phyloP scores from a whole-genome alignment of 148 eudicot species.

The Polygonum maritimum region DNA sequence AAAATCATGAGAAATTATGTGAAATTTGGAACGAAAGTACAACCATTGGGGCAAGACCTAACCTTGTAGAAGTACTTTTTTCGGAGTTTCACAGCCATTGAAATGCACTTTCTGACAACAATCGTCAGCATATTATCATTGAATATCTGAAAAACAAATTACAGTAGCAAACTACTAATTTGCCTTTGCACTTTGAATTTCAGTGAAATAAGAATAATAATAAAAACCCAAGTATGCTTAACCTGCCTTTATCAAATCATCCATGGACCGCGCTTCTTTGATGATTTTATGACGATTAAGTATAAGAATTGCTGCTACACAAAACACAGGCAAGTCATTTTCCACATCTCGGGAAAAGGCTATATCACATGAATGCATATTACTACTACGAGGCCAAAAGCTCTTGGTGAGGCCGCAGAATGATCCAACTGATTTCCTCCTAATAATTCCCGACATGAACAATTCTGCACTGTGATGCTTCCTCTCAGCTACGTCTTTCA shows the following conservation, averaged over 20 bases:
- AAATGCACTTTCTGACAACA: slow-evolving; percentile 79
- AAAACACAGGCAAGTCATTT: slow-evolving; percentile 78
- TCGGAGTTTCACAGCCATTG: slow-evolving; percentile 85
- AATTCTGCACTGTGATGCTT: slow-evolving; percentile 37
- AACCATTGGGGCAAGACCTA: neutral
- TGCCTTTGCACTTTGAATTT: neutral
- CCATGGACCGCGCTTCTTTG: slow-evolving; percentile 74
- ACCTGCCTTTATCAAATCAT: slow-evolving; percentile 90
- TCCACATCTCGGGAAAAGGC: slow-evolving; percentile 52
- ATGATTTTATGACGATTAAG: slow-evolving; percentile 76
- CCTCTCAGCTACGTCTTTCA: slow-evolving; percentile 25
- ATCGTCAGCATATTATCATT: slow-evolving; percentile 88
- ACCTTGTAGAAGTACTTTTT: slow-evolving; percentile 94
- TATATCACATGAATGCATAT: slow-evolving; percentile 27
- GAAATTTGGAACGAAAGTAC: neutral
- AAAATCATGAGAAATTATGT: too few species aligned
- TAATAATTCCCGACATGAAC: slow-evolving; percentile 36
- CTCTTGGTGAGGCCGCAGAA: slow-evolving; percentile 78
- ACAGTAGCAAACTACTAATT: neutral
- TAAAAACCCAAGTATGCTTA: slow-evolving; percentile 5
- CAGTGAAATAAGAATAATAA: neutral
- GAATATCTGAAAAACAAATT: slow-evolving; percentile 56
- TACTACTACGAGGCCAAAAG: slow-evolving; percentile 74
- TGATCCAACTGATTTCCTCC: slow-evolving; percentile 30
- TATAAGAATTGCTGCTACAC: slow-evolving; percentile 85